Evolutionary conservation across 768 basidiomycete genomes (phyloP), one percentile per base, ranked within the genome.

Genomic region (Mrakia frigida): DNA sequence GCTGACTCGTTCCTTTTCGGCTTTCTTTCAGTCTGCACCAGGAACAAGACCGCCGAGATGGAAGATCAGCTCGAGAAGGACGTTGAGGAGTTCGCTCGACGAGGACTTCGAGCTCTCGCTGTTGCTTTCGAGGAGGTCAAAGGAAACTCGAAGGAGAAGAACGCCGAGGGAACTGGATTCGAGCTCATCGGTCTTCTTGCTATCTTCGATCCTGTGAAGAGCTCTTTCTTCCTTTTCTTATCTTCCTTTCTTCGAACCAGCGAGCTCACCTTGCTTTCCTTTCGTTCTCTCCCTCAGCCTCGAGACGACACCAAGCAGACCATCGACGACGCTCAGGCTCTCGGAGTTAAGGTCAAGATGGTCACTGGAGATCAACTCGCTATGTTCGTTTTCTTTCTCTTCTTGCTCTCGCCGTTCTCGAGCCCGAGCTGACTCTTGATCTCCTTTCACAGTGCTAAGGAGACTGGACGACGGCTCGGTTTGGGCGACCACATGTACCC

Each of bases 341-440:
- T 98, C 82, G 96, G 96, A 84, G 94, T 98, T 81, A 91, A 90
- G 83, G 95, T 98, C 84, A 98, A 98, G 91, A 98, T 98, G 96
- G 96, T 98, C 78, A 98, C 96, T n/a, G 96, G 96, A 87, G 96
- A 98, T 84, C 96, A 98, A 86, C 93, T 98, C 82, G 96, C 96
- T 79, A 98, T 98, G 46, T 50, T 50, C 46, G 46, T 50, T 50
- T 1, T 21, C 46, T 21, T 14, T 21, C 46, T 50, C 39, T 50
- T 18, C 13, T 50, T 18, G 16, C 18, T 6, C 18, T 50, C 21
- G 9, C 13, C 46, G 46, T 4, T 21, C 46, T 21, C 16, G 18
- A 21, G 10, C 46, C 21, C 46, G 46, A 50, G 10, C 46, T 50
- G 14, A 50, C 46, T 18, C 11, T 50, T 50, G 16, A 3, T 3